phyloP scores from a whole-genome alignment of 768 basidiomycete species.

The Boletus sp. region DNA sequence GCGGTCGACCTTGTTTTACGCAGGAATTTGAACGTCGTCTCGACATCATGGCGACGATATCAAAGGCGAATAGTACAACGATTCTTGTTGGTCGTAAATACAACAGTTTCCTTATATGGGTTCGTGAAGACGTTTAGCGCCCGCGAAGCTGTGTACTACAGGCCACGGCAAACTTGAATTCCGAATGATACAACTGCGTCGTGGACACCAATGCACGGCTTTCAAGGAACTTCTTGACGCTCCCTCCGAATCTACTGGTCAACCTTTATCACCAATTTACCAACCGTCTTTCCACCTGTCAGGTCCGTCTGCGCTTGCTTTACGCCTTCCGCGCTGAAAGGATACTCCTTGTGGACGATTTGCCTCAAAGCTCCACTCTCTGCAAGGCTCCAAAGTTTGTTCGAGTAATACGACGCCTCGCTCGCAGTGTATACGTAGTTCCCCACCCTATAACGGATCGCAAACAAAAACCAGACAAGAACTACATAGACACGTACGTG shows the following conservation, averaged over 20 bases:
- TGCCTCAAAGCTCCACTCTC: constrained; percentile 59
- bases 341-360: constrained; percentile 72
- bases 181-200: constrained; percentile 3
- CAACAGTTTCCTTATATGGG: constrained; percentile 24
- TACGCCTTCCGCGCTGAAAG: constrained; percentile 78
- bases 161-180: neutral
- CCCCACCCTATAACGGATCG: constrained; percentile 45
- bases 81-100: constrained; percentile 19
- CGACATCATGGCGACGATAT: constrained; percentile 24
- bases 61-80: constrained; percentile 20
- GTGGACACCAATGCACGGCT: neutral
- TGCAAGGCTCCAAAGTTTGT: constrained; percentile 60
- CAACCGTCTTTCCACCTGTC: constrained; percentile 70
- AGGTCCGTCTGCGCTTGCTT: constrained; percentile 76
- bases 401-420: constrained; percentile 66
- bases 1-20: constrained; percentile 22
- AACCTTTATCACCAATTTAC: constrained; percentile 84
- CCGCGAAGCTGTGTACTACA: neutral
- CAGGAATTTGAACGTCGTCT: constrained; percentile 7
- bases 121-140: neutral
- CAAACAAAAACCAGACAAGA: neutral
- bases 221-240: neutral
- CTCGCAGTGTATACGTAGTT: constrained; percentile 74
- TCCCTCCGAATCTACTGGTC: constrained; percentile 12
- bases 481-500: constrained; percentile 42